Evolutionary conservation across 257 asterid genomes (phyloP).

Genomic region (Fraxinus pennsylvanica): DNA sequence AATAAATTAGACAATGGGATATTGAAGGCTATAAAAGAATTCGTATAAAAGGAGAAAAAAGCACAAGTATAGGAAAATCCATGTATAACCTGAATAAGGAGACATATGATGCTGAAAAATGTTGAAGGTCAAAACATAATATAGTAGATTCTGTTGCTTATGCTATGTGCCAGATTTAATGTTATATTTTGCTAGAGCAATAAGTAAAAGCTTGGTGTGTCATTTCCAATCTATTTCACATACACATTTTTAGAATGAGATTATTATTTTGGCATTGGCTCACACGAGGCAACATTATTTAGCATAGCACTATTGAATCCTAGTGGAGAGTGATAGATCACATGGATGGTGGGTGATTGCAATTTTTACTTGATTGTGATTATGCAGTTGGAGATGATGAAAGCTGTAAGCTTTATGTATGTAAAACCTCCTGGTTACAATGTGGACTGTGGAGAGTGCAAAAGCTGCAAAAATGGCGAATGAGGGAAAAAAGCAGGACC

Average conservation of each 20-base stretch:
- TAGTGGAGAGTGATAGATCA: not conserved
- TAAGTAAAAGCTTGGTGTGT: not conserved
- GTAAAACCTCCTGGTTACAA: slow-evolving; percentile 97
- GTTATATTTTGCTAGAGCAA: not conserved
- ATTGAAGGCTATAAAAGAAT: not conserved
- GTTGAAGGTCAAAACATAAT: slow-evolving; percentile 10
- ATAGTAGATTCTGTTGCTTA: not conserved
- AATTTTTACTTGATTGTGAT: slow-evolving; percentile 20
- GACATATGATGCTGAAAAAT: not conserved
- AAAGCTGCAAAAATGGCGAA: slow-evolving; percentile 89
- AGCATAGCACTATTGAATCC: not conserved
- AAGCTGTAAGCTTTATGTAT: slow-evolving; percentile 98
- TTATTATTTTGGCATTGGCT: slow-evolving; percentile 7
- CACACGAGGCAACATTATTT: not conserved
- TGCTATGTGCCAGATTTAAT: slow-evolving; percentile 1
- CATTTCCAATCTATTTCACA: not conserved
- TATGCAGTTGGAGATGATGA: slow-evolving; percentile 90
- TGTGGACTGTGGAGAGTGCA: slow-evolving; percentile 73
- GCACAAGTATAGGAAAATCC: not conserved
- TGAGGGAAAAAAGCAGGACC: slow-evolving; percentile 46
- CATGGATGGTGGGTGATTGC: not conserved
- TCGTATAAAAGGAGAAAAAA: not conserved
- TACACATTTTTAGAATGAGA: not conserved
- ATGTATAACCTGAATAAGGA: not conserved
- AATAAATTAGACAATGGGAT: slow-evolving; percentile 7